Percentiles rank a stretch among this genome's conserved stretches.
phyloP scores from a whole-genome alignment of 805 yeast genomes.

The Yarrowia keelungensis region DNA sequence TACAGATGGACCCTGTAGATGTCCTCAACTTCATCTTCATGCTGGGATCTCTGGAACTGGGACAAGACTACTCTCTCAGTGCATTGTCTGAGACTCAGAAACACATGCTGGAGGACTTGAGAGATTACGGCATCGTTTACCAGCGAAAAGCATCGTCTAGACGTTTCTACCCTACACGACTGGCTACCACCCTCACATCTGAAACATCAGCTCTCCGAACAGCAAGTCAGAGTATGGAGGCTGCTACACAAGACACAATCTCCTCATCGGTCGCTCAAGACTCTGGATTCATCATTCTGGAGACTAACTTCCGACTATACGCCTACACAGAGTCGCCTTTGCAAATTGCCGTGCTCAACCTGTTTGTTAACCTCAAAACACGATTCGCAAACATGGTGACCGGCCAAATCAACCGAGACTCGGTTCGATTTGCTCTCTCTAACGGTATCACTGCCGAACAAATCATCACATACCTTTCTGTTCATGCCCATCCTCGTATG shows the following conservation, averaged over 20 bases:
- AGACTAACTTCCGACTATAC: slow-evolving; percentile 91
- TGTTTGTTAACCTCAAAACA: slow-evolving; percentile 84
- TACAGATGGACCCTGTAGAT: slow-evolving; percentile 95
- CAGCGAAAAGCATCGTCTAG: slow-evolving; percentile 63
- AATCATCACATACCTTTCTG: slow-evolving; percentile 82
- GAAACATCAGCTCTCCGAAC: slow-evolving; percentile 75
- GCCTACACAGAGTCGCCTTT: slow-evolving; percentile 94
- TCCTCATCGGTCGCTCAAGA: slow-evolving; percentile 47
- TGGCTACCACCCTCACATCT: slow-evolving; percentile 88
- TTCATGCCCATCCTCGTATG: slow-evolving; percentile 96
- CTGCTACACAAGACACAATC: slow-evolving; percentile 54
- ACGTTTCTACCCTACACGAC: slow-evolving; percentile 85
- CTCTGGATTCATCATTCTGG: slow-evolving; percentile 72
- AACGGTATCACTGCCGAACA: slow-evolving; percentile 97
- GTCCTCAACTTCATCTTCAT: slow-evolving; percentile 91
- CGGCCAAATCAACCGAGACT: slow-evolving; percentile 92
- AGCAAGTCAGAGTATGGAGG: slow-evolving; percentile 78
- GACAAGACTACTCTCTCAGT: slow-evolving; percentile 78
- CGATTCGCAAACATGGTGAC: slow-evolving; percentile 91
- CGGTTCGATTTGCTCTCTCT: slow-evolving; percentile 78
- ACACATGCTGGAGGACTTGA: slow-evolving; percentile 84
- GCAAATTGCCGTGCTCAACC: slow-evolving; percentile 88
- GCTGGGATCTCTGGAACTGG: slow-evolving; percentile 90
- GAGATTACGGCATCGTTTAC: slow-evolving; percentile 91
- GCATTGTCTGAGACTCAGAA: slow-evolving; percentile 80